These are phyloP conservation scores for Stemphylium beticola DNA, from an alignment of 2,329 filamentous ascomycete species.

Conservation along the genomic window DNA sequence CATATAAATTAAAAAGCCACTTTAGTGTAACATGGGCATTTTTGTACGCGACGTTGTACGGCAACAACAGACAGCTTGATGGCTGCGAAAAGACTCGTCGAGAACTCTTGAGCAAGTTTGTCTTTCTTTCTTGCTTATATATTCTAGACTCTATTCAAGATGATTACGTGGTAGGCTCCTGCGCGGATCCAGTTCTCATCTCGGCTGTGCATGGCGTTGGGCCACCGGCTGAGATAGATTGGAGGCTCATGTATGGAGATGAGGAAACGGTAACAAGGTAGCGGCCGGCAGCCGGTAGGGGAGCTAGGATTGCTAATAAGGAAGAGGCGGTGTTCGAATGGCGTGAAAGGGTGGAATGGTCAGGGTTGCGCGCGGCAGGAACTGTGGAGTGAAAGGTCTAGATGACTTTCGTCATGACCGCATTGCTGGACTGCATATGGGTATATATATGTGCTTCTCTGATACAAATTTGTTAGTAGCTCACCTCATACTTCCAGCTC, in stretches of 20 bases:
- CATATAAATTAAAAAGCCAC: conserved; percentile 10
- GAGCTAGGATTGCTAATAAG: not conserved
- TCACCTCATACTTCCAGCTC: not conserved
- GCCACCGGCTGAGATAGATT: conserved; percentile 16
- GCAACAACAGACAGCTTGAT: not conserved
- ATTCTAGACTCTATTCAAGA: not conserved
- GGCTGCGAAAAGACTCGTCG: not conserved
- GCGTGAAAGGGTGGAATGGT: not conserved
- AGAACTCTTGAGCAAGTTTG: not conserved
- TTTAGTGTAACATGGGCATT: not conserved
- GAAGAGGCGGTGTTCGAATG: not conserved
- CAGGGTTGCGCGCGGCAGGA: not conserved
- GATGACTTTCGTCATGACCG: not conserved
- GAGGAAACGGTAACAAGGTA: conserved; percentile 1
- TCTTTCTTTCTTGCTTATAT: not conserved
- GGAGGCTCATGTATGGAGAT: conserved; percentile 6
- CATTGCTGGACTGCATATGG: not conserved
- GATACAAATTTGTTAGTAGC: not conserved
- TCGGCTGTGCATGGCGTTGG: conserved; percentile 4
- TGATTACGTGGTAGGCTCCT: not conserved
- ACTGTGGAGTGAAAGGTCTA: conserved; percentile 9
- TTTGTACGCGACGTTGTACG: not conserved
- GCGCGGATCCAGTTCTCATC: conserved; percentile 3
- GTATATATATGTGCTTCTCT: conserved; percentile 6
- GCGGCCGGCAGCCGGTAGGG: conserved; percentile 10